Conservation (phyloP, 2,329 filamentous ascomycete genomes). For the Aureobasidium leucospermi region DNA sequence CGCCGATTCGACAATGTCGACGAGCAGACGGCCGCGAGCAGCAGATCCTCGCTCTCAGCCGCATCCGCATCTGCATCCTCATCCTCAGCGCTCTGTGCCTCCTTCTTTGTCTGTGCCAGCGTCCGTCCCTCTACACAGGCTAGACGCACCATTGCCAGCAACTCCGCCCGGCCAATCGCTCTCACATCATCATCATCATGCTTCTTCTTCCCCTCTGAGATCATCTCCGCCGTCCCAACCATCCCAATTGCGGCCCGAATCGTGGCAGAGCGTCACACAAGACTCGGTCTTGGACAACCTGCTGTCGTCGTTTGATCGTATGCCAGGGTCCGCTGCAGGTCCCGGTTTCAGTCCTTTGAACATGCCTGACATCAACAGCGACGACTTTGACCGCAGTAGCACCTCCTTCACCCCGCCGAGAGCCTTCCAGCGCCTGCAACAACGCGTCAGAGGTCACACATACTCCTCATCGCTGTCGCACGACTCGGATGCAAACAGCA, state of each 20-base stretch:
- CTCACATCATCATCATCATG: neutral
- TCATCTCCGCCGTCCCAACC: neutral
- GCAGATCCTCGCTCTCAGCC: neutral
- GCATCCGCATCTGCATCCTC: neutral
- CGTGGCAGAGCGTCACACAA: slow-evolving; percentile 69
- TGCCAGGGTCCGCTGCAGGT: slow-evolving; percentile 40
- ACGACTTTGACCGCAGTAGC: slow-evolving; percentile 16
- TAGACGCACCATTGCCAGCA: neutral
- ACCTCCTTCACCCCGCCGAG: slow-evolving; percentile 23
- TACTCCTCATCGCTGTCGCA: slow-evolving; percentile 54
- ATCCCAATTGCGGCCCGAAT: slow-evolving; percentile 28
- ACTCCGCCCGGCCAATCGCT: neutral
- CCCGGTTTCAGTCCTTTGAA: slow-evolving; percentile 18
- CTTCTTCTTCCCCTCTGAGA: neutral
- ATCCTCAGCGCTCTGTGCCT: neutral
- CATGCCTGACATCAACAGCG: slow-evolving; percentile 28
- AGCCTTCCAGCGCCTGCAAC: slow-evolving; percentile 24
- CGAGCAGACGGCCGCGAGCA: slow-evolving; percentile 2
- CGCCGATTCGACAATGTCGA: neutral
- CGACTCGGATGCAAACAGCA: slow-evolving; percentile 44
- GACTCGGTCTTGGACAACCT: slow-evolving; percentile 95
- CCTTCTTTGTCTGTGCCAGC: neutral
- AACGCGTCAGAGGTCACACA: slow-evolving; percentile 50
- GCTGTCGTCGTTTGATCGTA: slow-evolving; percentile 84
- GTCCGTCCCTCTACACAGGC: neutral